These are phyloP conservation scores for Moniliella sp. DNA, from an alignment of 1,284 basidiomycete species.

Conservation along the genomic window DNA sequence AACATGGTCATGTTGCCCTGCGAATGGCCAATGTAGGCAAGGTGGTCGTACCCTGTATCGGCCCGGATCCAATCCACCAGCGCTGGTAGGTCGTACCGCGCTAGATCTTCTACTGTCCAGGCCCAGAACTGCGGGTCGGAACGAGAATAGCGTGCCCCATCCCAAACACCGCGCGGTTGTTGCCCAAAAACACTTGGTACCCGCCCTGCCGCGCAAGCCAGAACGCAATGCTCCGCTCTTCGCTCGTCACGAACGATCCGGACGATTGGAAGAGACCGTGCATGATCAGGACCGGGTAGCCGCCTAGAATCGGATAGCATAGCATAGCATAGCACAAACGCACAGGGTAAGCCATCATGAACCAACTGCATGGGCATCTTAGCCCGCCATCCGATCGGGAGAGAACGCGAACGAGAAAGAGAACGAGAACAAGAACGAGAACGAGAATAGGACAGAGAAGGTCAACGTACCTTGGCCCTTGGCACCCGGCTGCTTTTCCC, in stretches of 20 bases:
- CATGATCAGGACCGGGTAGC: slow-evolving; percentile 44
- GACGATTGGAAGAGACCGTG: slow-evolving; percentile 45
- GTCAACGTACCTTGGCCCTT: slow-evolving; percentile 18
- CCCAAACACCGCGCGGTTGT: slow-evolving; percentile 44
- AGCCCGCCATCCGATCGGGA: too few species aligned
- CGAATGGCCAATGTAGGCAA: slow-evolving; percentile 42
- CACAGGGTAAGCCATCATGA: neutral
- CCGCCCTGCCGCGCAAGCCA: slow-evolving; percentile 42
- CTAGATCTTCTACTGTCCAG: slow-evolving; percentile 45
- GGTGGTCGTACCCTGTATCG: slow-evolving; percentile 43
- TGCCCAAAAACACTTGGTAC: slow-evolving; percentile 46
- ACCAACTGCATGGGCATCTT: neutral
- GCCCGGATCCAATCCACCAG: slow-evolving; percentile 43
- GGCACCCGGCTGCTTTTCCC: slow-evolving; percentile 35
- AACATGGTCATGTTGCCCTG: slow-evolving; percentile 41
- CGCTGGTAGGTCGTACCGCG: slow-evolving; percentile 44
- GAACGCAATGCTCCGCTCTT: slow-evolving; percentile 44
- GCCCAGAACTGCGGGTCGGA: slow-evolving; percentile 46
- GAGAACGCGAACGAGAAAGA: too few species aligned
- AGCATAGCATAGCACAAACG: too few species aligned
- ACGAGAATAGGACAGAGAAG: too few species aligned
- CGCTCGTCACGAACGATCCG: slow-evolving; percentile 46
- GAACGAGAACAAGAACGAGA: too few species aligned
- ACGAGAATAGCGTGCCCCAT: slow-evolving; percentile 42
- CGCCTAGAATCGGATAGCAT: slow-evolving; percentile 31